phyloP scores from a whole-genome alignment of 352 stramenopile species.

The Globisporangium middletonii region DNA sequence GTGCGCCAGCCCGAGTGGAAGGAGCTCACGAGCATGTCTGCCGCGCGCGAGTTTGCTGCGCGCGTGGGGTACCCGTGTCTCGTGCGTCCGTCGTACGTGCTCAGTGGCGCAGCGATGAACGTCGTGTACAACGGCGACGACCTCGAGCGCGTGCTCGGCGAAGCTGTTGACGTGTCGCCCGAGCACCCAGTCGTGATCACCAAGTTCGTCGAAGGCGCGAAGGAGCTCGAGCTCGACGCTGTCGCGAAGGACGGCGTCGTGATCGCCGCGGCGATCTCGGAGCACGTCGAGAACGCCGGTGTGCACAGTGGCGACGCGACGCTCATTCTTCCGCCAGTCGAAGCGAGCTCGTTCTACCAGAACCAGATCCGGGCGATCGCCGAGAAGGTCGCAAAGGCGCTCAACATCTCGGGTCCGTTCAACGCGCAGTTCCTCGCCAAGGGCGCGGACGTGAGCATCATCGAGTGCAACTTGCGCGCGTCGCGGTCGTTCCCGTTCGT shows the following conservation, averaged over 20 bases:
- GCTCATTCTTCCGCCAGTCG: conserved; percentile 83
- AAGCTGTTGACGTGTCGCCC: conserved; percentile 91
- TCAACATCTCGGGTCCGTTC: conserved; percentile 95
- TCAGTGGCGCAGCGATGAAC: conserved; percentile 97
- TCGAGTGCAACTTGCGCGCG: conserved; percentile 94
- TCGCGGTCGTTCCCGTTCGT: conserved; percentile 95
- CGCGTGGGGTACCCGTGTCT: conserved; percentile 95
- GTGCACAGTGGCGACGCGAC: conserved; percentile 92
- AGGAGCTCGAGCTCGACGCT: conserved; percentile 92
- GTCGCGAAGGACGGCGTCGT: conserved; percentile 86
- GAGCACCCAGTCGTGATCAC: conserved; percentile 97
- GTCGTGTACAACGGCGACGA: conserved; percentile 93
- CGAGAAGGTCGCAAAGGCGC: conserved; percentile 89
- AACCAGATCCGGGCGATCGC: conserved; percentile 50
- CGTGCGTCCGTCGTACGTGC: conserved; percentile 96
- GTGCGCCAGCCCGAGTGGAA: conserved; percentile 75
- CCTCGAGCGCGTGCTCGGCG: conserved; percentile 79
- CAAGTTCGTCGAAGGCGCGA: conserved; percentile 94
- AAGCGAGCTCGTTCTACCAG: conserved; percentile 61
- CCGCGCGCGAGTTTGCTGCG: conserved; percentile 90
- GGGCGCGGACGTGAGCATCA: conserved; percentile 91
- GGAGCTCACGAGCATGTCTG: conserved; percentile 88
- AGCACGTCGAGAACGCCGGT: conserved; percentile 93
- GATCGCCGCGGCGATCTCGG: conserved; percentile 87
- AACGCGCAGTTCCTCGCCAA: conserved; percentile 97